phyloP scores from a whole-genome alignment of 169 alveolate species.

The Babesia ovata region DNA sequence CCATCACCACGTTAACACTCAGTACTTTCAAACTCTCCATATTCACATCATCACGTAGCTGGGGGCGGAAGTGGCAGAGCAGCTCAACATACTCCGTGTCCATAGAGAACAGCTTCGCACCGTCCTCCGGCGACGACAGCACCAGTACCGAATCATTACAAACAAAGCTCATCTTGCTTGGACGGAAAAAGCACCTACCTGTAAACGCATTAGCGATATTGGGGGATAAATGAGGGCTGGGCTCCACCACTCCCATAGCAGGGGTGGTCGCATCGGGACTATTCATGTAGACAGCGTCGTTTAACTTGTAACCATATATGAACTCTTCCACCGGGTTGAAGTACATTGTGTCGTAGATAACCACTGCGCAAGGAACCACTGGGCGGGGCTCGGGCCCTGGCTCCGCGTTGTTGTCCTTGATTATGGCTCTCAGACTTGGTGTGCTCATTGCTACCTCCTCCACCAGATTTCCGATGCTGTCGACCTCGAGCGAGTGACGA shows the following conservation, averaged over 20 bases:
- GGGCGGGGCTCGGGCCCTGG: constrained; percentile 17
- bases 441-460: constrained; percentile 39
- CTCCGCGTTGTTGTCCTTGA: constrained; percentile 23
- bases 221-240: not conserved
- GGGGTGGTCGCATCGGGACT: not conserved
- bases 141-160: constrained; percentile 29
- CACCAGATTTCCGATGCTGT: constrained; percentile 21
- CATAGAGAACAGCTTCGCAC: constrained; percentile 38
- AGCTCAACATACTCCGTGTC: constrained; percentile 51
- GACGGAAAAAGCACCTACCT: constrained; percentile 14
- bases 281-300: not conserved
- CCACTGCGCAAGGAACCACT: constrained; percentile 26
- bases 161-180: constrained; percentile 12
- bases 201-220: not conserved
- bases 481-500: constrained; percentile 6
- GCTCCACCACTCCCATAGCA: not conserved
- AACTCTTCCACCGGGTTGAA: constrained; percentile 63
- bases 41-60: constrained; percentile 10
- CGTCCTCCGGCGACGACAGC: constrained; percentile 24
- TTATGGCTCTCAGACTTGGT: constrained; percentile 23
- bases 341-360: constrained; percentile 52
- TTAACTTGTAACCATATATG: constrained; percentile 41
- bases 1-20: constrained; percentile 10
- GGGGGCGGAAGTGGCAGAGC: constrained; percentile 41
- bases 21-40: constrained; percentile 25